Evolutionary conservation across 176 grass and related monocot species (phyloP), one percentile per base, ranked within the genome.

Genomic region (Raddia distichophylla): DNA sequence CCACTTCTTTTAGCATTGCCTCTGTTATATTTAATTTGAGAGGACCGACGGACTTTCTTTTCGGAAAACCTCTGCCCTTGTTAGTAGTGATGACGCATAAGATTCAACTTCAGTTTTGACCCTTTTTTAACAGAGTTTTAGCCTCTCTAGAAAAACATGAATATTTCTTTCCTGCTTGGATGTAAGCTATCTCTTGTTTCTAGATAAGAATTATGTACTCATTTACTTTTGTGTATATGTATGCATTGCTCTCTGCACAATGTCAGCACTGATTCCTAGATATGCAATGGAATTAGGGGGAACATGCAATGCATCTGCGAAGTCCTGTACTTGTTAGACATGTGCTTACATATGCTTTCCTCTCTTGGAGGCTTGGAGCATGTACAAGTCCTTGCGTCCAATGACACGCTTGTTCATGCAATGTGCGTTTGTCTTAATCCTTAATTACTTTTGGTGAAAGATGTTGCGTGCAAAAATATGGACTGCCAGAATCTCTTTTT

Each of bases 311-410:
- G 43, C 64, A 77, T 77, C 12, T 60, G 73, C 12, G 0, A 69
- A 50, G 10, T 70, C 27, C 7, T 77, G 64, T 77, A 84, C 82
- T 84, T 77, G 8, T n/a, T 10, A 57, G 22, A 9, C 49, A 73
- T 56, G 62, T 58, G 69, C 73, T 77, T 77, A 45, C 63, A 69
- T 84, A 52, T 79, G 83, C 44, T 60, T 64, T 68, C 42, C 76
- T 71, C 33, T 72, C 35, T 12, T 55, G 12, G 67, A 64, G 35
- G 64, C 35, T 12, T 55, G 12, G 58, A 64, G 35, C 18, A 79
- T 71, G 66, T 46, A 78, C 60, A 6, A 83, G 50, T 63, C 46
- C 71, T 66, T 66, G 34, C 45, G 81, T 52, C 61, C 60, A 66
- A 37, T 66, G 59, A 32, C 60, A 75, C 34, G 48, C 63, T 46